Percentiles rank a stretch among this genome's conserved stretches.
These are phyloP conservation scores for Xylariaceae sp. DNA, from an alignment of 2,329 filamentous ascomycete species.

Conservation along the genomic window DNA sequence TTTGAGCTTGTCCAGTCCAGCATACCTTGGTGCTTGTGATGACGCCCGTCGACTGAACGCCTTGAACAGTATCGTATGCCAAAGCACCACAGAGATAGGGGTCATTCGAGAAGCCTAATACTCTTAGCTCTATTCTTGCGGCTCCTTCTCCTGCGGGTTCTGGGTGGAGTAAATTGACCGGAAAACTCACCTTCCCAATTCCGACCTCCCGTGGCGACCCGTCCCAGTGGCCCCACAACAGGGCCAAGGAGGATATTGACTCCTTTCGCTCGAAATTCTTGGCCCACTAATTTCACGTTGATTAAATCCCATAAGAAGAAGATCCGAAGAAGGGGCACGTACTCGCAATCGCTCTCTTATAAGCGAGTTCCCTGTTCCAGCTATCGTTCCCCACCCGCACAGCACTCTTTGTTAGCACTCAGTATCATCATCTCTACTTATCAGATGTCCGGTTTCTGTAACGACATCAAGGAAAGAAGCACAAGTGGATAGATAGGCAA, in stretches of 20 bases:
- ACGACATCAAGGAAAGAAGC: too few relatives aligned
- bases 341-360: conserved; percentile 59
- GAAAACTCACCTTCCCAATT: conserved; percentile 56
- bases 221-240: conserved; percentile 61
- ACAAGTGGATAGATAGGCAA: too few relatives aligned
- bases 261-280: conserved; percentile 71
- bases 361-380: conserved; percentile 70
- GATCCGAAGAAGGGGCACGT: too few relatives aligned
- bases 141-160: too few relatives aligned
- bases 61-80: conserved; percentile 52
- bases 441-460: too few relatives aligned
- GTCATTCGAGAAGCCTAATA: conserved; percentile 39
- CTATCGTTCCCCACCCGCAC: too few relatives aligned
- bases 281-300: conserved; percentile 47
- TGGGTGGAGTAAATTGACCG: too few relatives aligned
- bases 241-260: conserved; percentile 75
- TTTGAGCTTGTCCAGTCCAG: too few relatives aligned
- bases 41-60: conserved; percentile 65
- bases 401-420: conserved; percentile 2
- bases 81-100: conserved; percentile 53
- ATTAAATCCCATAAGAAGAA: too few relatives aligned
- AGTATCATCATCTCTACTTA: too few relatives aligned
- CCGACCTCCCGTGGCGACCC: conserved; percentile 55
- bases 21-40: conserved; percentile 58
- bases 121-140: too few relatives aligned